Base-by-base conservation (phyloP, 2,329 filamentous ascomycete species). In the Aspergillus pseudotamarii region DNA sequence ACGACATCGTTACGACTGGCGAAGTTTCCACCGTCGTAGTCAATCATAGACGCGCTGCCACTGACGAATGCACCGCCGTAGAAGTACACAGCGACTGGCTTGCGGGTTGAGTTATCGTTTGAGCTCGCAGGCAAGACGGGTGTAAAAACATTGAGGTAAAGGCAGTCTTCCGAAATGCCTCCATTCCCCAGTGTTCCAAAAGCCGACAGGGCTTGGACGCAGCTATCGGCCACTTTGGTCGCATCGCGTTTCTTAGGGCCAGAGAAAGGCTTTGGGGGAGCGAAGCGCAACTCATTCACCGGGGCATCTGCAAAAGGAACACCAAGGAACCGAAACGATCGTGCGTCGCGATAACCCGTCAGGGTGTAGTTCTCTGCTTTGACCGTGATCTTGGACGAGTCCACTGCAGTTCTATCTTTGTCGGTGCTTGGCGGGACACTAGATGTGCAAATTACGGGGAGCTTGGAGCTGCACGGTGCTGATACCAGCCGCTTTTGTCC, bases 241-340 rank as follows among this genome's bases (percentile, higher is more conserved):
- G 76, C 77, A 60, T 80, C 72, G 54, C 78, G 71, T 5, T 57
- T 66, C 36, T 68, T 71, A 14, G 62, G 62, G 6, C 69, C 71
- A 4, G 69, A 68, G 48, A 73, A 73, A 6, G 69, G 63, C 36
- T 70, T 72, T 1, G 80, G 74, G 3, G 75, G 77, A 1, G 76
- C 75, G 58, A 84, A 83, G 2, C 82, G 78, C 34, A 76, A 70
- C 14, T 82, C 73, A 0, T 79, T 78, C 1, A 75, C 77, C 2
- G 83, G 82, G 4, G 82, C 78, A 3, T 80, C 68, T 1, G 80
- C 82, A 57, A 83, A 85, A 0, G 83, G 82, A 3, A 85, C 75
- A 0, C 82, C 81, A 0, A 80, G 71, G 67, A 84, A 85, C 3
- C 69, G 70, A 60, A 72, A 73, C 21, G 71, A 72, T n/a, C 70